Percentiles rank a stretch among this genome's conserved stretches.
phyloP scores from a whole-genome alignment of 371 early-diverging fungal species.

The Mortierella sp. region DNA sequence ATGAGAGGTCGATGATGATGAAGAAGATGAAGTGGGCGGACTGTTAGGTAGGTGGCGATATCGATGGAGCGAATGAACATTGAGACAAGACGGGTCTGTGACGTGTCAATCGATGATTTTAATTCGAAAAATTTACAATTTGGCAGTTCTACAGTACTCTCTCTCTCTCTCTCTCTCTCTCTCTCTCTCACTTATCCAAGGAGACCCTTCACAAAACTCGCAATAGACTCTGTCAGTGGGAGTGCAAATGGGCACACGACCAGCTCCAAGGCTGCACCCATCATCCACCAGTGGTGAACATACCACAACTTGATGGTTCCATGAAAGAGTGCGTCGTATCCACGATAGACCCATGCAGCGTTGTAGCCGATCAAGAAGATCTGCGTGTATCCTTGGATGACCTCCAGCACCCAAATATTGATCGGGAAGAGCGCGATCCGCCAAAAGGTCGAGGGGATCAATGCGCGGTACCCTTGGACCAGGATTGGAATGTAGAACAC shows the following conservation, averaged over 20 bases:
- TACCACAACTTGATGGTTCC: constrained; percentile 53
- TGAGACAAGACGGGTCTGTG: too few relatives aligned
- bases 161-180: too few relatives aligned
- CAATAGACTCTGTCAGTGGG: constrained; percentile 35
- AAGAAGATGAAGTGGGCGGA: too few relatives aligned
- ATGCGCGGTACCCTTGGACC: constrained; percentile 40
- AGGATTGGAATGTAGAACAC: constrained; percentile 52
- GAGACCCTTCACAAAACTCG: constrained; percentile 7
- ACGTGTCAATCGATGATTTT: too few relatives aligned
- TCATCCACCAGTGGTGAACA: constrained; percentile 48
- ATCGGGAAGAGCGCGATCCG: constrained; percentile 48
- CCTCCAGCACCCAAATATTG: constrained; percentile 52
- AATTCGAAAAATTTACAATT: too few relatives aligned
- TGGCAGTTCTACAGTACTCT: too few relatives aligned
- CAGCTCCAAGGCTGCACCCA: constrained; percentile 47
- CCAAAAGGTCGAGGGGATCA: constrained; percentile 28
- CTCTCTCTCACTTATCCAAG: too few relatives aligned
- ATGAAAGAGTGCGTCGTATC: constrained; percentile 40
- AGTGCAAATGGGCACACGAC: constrained; percentile 30
- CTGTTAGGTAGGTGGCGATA: too few relatives aligned
- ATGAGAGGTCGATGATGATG: too few relatives aligned
- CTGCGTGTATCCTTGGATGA: constrained; percentile 50
- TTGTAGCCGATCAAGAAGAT: constrained; percentile 52
- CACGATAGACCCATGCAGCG: constrained; percentile 51
- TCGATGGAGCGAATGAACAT: too few relatives aligned